Evolutionary conservation across 306 rosid species (phyloP), one percentile per base, ranked within the genome.

Genomic region (Arachis stenosperma): DNA sequence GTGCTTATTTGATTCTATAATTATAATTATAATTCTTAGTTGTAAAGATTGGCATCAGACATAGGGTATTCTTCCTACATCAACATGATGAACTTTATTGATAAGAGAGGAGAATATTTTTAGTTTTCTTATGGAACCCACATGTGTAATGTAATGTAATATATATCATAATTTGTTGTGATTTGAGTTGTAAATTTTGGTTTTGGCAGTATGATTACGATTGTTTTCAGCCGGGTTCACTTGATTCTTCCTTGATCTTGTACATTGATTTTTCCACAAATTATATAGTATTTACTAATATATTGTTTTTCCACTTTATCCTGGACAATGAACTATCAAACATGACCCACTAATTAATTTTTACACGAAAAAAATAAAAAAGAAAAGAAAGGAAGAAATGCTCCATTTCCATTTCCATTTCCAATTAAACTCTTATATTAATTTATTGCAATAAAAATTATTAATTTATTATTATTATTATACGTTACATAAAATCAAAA

Each of bases 1-100:
- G 83, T 60, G 56, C 78, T 85, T 57, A 70, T 81, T 69, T 89
- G 88, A 79, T 70, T 30, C 67, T 63, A 29, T 40, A 56, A 56
- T 65, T 74, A 76, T 73, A 33, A 33, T 33, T 33, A 33, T 33
- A 33, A 33, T 33, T 33, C 37, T 33, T 33, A 33, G 37, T 73
- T 41, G 60, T 37, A 10, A 22, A 57, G 68, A 14, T 65, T 65
- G 65, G 63, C 40, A 51, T 42, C 70, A 17, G 17, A 69, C 30
- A 9, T 30, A 9, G 71, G 40, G 59, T 57, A 22, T 66, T 51
- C 51, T 7, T 7, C 2, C 51, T 57, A 22, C 61, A 43, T 48
- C 33, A 33, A 33, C 0, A 33, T 33, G 37, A 50, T 65, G 65
- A 33, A 51, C 60, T 65, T 58, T 76, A 48, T 81, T 65, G 60